A percentile compares a stretch with the other conserved stretches of the same genome.
phyloP scores from a whole-genome alignment of 495 filamentous ascomycete species.

The Rhypophila decipiens region DNA sequence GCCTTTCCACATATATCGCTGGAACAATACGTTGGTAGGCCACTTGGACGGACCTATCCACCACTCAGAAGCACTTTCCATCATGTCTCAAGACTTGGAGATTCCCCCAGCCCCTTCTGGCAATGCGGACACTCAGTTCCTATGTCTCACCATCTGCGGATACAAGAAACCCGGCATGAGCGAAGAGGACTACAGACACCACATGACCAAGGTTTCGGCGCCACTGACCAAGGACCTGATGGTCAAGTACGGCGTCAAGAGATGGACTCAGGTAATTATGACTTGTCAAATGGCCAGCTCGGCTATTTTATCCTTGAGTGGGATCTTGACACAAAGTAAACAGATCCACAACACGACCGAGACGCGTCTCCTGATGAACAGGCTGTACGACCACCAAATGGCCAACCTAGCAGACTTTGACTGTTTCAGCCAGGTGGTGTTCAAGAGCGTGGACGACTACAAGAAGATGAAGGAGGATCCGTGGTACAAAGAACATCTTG shows the following conservation, averaged over 20 bases:
- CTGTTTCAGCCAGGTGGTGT: slow-evolving; percentile 37
- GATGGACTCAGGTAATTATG: slow-evolving; percentile 25
- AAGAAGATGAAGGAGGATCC: slow-evolving; percentile 31
- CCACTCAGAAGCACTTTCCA: no score
- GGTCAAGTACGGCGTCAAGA: slow-evolving; percentile 38
- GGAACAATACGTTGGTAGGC: no score
- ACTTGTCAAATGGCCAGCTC: background rate
- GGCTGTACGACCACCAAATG: slow-evolving; percentile 33
- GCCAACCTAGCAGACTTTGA: slow-evolving; percentile 35
- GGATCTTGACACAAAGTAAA: slow-evolving; percentile 3
- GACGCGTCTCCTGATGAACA: slow-evolving; percentile 31
- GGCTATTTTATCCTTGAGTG: background rate
- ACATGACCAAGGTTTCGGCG: slow-evolving; percentile 42
- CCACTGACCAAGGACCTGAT: slow-evolving; percentile 38
- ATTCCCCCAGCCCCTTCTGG: no score
- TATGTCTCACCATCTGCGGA: slow-evolving; percentile 44
- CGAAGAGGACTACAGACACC: slow-evolving; percentile 40
- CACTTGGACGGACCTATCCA: no score
- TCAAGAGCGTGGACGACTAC: slow-evolving; percentile 33
- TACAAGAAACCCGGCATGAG: slow-evolving; percentile 45
- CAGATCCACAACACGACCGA: slow-evolving; percentile 34
- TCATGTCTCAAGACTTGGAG: no score
- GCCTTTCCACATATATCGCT: no score
- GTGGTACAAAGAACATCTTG: slow-evolving; percentile 31
- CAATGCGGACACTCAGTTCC: no score